Conservation (phyloP, 495 filamentous ascomycete species). For the Hypoxylon crocopeplum region DNA sequence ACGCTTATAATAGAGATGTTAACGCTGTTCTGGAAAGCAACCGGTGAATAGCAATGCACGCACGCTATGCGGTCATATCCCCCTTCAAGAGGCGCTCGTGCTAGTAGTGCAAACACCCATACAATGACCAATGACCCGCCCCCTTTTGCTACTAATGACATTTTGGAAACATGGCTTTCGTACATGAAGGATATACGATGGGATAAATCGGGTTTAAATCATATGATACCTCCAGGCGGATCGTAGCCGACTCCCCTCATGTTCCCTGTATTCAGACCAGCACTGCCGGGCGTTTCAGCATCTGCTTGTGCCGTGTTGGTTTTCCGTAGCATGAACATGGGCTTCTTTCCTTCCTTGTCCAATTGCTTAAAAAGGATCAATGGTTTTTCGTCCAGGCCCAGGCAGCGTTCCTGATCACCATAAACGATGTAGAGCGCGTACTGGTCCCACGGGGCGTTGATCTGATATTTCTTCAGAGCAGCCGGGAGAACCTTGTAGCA, state of each 20-base stretch:
- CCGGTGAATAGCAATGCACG: slow-evolving; percentile 24
- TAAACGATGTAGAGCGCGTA: slow-evolving; percentile 98
- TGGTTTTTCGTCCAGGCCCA: slow-evolving; percentile 90
- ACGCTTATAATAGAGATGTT: neutral
- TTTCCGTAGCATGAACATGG: slow-evolving; percentile 97
- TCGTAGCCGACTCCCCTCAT: slow-evolving; percentile 50
- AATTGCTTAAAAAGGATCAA: slow-evolving; percentile 96
- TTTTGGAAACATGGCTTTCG: slow-evolving; percentile 5
- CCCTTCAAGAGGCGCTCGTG: slow-evolving; percentile 4
- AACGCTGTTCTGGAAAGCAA: slow-evolving; percentile 7
- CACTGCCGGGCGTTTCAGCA: slow-evolving; percentile 53
- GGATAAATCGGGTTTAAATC: slow-evolving; percentile 19
- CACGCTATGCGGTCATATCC: slow-evolving; percentile 36
- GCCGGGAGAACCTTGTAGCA: slow-evolving; percentile 97
- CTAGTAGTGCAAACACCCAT: slow-evolving; percentile 1
- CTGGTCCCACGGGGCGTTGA: slow-evolving; percentile 94
- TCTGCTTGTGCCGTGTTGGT: slow-evolving; percentile 56
- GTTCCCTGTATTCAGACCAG: slow-evolving; percentile 50
- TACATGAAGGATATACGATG: neutral
- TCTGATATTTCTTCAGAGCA: slow-evolving; percentile 96
- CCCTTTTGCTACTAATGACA: neutral
- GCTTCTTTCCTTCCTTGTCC: slow-evolving; percentile 94
- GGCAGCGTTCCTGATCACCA: slow-evolving; percentile 93
- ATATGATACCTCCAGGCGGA: slow-evolving; percentile 64
- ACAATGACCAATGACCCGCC: neutral